A percentile compares a stretch with the other conserved stretches of the same genome.
These are phyloP conservation scores for Zostera marina DNA, from an alignment of 116 monocot genomes.

Conservation along the genomic window DNA sequence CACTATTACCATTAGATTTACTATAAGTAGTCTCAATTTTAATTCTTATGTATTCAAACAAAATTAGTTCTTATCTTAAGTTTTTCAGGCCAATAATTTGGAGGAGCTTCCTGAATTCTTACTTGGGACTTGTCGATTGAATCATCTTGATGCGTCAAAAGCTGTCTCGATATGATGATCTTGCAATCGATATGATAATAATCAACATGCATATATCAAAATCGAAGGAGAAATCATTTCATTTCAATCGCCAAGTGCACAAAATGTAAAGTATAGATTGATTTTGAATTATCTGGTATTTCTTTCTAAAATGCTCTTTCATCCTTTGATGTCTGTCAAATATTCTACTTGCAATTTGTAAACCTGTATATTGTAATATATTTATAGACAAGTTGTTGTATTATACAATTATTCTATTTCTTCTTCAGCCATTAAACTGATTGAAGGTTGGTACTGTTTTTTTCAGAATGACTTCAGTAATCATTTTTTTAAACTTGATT, in stretches of 20 bases:
- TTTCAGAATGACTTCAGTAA: too few relatives aligned
- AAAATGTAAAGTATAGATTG: conserved; percentile 2
- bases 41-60: too few relatives aligned
- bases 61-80: too few relatives aligned
- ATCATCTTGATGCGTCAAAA: conserved; percentile 62
- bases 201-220: not conserved
- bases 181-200: not conserved
- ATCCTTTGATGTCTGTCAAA: conserved; percentile 5
- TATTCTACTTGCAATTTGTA: too few relatives aligned
- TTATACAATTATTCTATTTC: too few relatives aligned
- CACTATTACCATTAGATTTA: too few relatives aligned
- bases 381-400: too few relatives aligned
- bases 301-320: not conserved
- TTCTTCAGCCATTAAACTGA: too few relatives aligned
- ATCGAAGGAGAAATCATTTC: not conserved
- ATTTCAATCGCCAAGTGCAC: not conserved
- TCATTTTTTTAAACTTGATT: too few relatives aligned
- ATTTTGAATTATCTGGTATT: not conserved
- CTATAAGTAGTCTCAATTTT: too few relatives aligned
- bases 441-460: too few relatives aligned
- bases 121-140: conserved; percentile 65
- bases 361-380: too few relatives aligned
- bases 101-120: conserved; percentile 83
- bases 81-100: conserved; percentile 43
- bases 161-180: conserved; percentile 17